A percentile compares a stretch with the other conserved stretches of the same genome.
These are phyloP conservation scores for Chaetomium tenue DNA, from an alignment of 495 filamentous ascomycete genomes.

Conservation along the genomic window DNA sequence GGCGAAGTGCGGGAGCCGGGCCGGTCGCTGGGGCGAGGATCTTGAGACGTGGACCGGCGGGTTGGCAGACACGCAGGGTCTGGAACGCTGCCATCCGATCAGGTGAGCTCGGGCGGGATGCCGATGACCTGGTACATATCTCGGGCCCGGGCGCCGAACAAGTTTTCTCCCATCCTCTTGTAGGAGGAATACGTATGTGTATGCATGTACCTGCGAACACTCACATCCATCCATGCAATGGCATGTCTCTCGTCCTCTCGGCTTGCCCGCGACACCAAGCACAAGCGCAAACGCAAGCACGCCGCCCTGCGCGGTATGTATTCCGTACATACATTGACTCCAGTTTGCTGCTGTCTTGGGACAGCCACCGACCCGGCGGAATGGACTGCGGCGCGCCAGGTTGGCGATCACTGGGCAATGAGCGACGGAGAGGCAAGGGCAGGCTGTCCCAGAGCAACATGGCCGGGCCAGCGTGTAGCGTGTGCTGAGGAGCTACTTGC, in stretches of 20 bases:
- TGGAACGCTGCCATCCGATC: slow-evolving; percentile 11
- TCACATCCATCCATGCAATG: not conserved
- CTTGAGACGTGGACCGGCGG: slow-evolving; percentile 19
- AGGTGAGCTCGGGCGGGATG: slow-evolving; percentile 9
- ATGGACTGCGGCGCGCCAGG: slow-evolving; percentile 12
- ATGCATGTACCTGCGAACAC: not conserved
- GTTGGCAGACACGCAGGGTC: not conserved
- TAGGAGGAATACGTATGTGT: not conserved
- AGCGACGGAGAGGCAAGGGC: slow-evolving; percentile 3
- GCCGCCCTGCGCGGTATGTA: not conserved
- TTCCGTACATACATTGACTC: too few species aligned
- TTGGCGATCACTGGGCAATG: not conserved
- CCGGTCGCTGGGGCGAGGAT: slow-evolving; percentile 8
- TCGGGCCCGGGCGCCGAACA: not conserved
- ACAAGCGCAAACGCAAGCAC: not conserved
- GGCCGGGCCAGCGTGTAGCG: too few species aligned
- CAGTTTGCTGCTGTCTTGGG: not conserved
- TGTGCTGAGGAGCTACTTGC: slow-evolving; percentile 1
- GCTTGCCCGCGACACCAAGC: not conserved
- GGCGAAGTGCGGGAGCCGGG: slow-evolving; percentile 14
- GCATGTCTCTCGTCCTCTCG: not conserved
- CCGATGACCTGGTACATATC: not conserved
- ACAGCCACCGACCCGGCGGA: slow-evolving; percentile 4
- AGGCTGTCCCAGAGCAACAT: not conserved
- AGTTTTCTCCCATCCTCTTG: not conserved